Evolutionary conservation across 257 asterid genomes (phyloP), one percentile per base, ranked within the genome.

Genomic region (Perilla frutescens): DNA sequence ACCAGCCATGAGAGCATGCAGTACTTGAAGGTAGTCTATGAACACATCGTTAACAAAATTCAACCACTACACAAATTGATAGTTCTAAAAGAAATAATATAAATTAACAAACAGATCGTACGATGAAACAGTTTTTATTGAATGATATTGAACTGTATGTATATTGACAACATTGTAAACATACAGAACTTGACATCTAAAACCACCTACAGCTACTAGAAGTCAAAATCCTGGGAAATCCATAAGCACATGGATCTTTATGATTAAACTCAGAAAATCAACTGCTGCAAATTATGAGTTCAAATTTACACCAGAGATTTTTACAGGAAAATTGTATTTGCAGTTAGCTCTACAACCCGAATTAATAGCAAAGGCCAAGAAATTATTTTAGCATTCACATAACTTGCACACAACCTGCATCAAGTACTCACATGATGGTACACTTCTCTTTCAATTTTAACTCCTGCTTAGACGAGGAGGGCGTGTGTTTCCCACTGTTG

Each of bases 381-480:
- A 68, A 45, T 49, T 20, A 44, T 29, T 7, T 9, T 31, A 57
- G 32, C 74, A 40, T 70, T 70, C 48, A 14, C 41, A 12, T 13
- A 29, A 65, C 47, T 29, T 50, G 41, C 43, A 29, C 55, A 44
- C 4, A n/a, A 14, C 14, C 8, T 14, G 68, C 47, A 8, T 29
- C 14, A 26, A 51, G 49, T 31, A 31, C 12, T 87, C 81, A 90
- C 94, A 88, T 83, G 76, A 90, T 62, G 67, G 66, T 71, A 73
- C 96, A 90, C 82, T 80, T 87, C 47, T 85, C 89, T 78, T 84
- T 87, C 14, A 84, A 80, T 67, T 87, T 87, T 2, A 85, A 15
- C 37, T 87, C 93, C 71, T 71, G 87, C 82, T 75, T 86, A 14
- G 90, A 36, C 11, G 85, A 34, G 56, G 66, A 31, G 12, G 84